Evolutionary conservation across 1,284 basidiomycete species (phyloP), one percentile per base, ranked within the genome.

Genomic region (Cryptococcus sp.): DNA sequence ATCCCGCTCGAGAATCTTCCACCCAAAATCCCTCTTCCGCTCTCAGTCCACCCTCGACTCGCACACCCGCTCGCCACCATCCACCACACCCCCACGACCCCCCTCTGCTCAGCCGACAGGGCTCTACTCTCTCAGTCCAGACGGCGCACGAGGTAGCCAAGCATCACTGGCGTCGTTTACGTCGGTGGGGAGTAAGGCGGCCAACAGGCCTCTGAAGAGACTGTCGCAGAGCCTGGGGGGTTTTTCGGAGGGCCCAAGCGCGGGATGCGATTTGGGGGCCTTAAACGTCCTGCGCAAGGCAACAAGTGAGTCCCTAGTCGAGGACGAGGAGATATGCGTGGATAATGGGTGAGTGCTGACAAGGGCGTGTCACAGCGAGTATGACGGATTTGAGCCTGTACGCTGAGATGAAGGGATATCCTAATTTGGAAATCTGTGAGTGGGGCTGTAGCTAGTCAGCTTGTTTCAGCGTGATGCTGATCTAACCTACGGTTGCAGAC

Each of bases 181-280:
- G 11, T 20, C 40, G 37, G 23, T 38, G 23, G 36, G 44, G 13
- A 21, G 45, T 4, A 18, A 21, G 11, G 18, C 51, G 15, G 51
- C 56, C n/a, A 49, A 48, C 33, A 47, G 56, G 40, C 50, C 51
- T 6, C 40, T 57, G 45, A 57, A 57, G 48, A 48, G 57, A 7
- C 18, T 59, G 15, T 50, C 46, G 7, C 21, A 52, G 39, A 36
- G 38, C n/a, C 15, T 58, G 33, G 46, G 46, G 52, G 47, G 47
- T 58, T 58, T 58, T 52, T 54, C 52, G 23, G 36, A 28, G 56
- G 52, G 52, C 52, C 42, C 18, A 44, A 44, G 42, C 42, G 42
- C 23, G 42, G 42, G 23, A 44, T 18, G 18, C 18, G 42, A 18
- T 44, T 33, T 33, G 28, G 42, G 56, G 37, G 46, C 53, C 53